These are phyloP conservation scores for Globisporangium mamillatum DNA, from an alignment of 352 stramenopile genomes.

Conservation along the genomic window DNA sequence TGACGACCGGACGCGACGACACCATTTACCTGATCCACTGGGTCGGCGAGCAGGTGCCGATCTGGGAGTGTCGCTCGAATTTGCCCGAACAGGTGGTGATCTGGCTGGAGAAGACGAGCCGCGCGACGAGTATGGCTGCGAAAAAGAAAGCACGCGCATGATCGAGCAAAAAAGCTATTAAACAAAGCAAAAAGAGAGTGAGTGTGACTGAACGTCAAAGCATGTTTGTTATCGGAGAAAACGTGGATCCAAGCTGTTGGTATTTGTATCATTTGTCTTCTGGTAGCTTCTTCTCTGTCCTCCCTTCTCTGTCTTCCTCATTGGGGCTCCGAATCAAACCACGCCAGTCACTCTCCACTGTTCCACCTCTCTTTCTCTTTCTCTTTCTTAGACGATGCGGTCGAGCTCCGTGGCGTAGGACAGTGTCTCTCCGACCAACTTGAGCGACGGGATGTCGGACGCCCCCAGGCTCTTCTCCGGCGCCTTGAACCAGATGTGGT, in stretches of 20 bases:
- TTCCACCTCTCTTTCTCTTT: neutral
- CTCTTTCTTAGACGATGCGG: constrained; percentile 79
- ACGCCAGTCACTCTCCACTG: neutral
- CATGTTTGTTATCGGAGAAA: neutral
- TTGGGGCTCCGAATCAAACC: neutral
- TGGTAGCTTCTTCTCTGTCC: neutral
- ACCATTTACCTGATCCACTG: constrained; percentile 76
- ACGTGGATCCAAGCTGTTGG: neutral
- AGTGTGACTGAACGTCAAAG: neutral
- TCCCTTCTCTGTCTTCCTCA: neutral
- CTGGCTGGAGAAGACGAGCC: constrained; percentile 71
- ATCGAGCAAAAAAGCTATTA: neutral
- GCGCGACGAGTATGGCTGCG: constrained; percentile 17
- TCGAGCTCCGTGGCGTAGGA: constrained; percentile 96
- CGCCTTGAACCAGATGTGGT: constrained; percentile 89
- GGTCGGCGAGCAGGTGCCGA: constrained; percentile 38
- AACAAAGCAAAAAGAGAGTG: neutral
- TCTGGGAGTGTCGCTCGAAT: constrained; percentile 57
- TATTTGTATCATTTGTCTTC: neutral
- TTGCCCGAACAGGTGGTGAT: constrained; percentile 52
- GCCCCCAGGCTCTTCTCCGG: constrained; percentile 83
- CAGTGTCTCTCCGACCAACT: constrained; percentile 93
- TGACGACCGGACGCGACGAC: constrained; percentile 48
- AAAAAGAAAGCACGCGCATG: constrained; percentile 45
- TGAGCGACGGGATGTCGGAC: constrained; percentile 92